Conservation (phyloP, 1,284 basidiomycete genomes). For the Lentinus polychrous region DNA sequence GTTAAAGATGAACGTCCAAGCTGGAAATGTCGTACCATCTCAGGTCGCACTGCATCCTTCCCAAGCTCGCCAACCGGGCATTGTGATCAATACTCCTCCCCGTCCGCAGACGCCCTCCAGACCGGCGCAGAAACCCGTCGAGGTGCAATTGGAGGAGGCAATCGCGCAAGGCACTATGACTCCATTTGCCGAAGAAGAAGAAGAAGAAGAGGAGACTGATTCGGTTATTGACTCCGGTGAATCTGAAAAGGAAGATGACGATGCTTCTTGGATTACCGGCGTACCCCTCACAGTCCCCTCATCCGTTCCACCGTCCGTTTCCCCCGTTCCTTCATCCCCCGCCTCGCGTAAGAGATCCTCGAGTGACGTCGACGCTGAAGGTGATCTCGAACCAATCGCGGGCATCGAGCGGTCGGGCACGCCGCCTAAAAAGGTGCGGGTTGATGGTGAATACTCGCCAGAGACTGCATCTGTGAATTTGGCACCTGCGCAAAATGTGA, state of each 20-base stretch:
- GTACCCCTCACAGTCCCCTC: neutral
- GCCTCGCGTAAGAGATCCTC: constrained; percentile 14
- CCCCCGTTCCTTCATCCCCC: constrained; percentile 9
- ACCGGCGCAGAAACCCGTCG: constrained; percentile 12
- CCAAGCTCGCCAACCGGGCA: constrained; percentile 12
- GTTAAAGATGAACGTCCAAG: constrained; percentile 34
- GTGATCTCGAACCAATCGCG: constrained; percentile 4
- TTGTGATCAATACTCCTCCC: constrained; percentile 4
- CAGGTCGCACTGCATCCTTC: constrained; percentile 5
- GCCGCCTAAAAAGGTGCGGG: constrained; percentile 27
- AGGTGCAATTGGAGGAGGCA: constrained; percentile 13
- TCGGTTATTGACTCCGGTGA: constrained; percentile 14
- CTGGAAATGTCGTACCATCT: constrained; percentile 20
- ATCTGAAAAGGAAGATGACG: constrained; percentile 13
- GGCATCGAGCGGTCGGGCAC: constrained; percentile 14
- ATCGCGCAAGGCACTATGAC: neutral
- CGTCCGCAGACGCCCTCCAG: constrained; percentile 10
- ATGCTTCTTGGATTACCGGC: constrained; percentile 7
- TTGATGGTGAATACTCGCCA: constrained; percentile 20
- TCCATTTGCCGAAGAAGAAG: constrained; percentile 12
- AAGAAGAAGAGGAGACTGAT: constrained; percentile 20
- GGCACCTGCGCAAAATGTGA: constrained; percentile 7
- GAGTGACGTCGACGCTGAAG: constrained; percentile 15
- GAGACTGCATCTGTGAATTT: too few relatives aligned
- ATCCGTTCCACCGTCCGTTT: neutral